These are phyloP conservation scores for Rubia tinctorum DNA, from an alignment of 305 asterid species.

Conservation along the genomic window DNA sequence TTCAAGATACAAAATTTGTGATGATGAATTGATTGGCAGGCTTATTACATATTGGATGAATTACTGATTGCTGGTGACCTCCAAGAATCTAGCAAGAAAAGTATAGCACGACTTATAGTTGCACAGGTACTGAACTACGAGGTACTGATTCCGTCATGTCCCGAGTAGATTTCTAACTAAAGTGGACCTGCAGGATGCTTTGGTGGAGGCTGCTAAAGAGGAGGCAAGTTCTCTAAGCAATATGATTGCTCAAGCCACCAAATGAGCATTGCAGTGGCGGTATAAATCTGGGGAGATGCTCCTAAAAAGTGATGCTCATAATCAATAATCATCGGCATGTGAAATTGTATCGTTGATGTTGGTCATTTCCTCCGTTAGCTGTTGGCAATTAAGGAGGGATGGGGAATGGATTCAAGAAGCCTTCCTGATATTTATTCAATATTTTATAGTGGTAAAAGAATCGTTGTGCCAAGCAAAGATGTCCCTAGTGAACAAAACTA, in stretches of 20 bases:
- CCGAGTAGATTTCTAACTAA: neutral
- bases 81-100: constrained; percentile 97
- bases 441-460: neutral
- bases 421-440: neutral
- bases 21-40: constrained; percentile 40
- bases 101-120: constrained; percentile 85
- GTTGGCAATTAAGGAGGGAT: neutral
- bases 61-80: constrained; percentile 94
- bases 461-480: neutral
- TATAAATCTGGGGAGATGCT: neutral
- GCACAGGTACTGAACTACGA: constrained; percentile 57
- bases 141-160: constrained; percentile 17
- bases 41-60: constrained; percentile 91
- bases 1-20: constrained; percentile 5
- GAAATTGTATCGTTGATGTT: neutral
- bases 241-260: constrained; percentile 92
- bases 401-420: neutral
- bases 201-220: constrained; percentile 98
- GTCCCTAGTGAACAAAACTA: neutral
- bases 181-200: constrained; percentile 64
- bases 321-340: neutral
- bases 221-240: constrained; percentile 87
- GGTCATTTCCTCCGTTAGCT: neutral
- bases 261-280: constrained; percentile 30
- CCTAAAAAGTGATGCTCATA: neutral